phyloP scores from a whole-genome alignment of 768 basidiomycete species.

The Kondoa subrosea region DNA sequence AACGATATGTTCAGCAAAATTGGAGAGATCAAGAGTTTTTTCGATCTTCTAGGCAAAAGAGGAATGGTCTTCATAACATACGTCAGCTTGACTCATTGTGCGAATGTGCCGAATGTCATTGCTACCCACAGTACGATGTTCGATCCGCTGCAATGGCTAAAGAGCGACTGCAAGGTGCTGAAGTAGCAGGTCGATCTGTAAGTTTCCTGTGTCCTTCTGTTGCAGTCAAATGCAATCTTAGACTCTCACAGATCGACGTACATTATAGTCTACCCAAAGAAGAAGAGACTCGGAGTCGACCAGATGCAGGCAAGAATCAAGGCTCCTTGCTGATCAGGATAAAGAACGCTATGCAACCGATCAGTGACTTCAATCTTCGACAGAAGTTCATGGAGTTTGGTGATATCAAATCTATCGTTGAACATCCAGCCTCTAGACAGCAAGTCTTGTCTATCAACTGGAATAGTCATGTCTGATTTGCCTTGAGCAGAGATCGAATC shows the following conservation, averaged over 20 bases:
- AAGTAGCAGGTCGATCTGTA: slow-evolving; percentile 75
- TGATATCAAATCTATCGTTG: slow-evolving; percentile 64
- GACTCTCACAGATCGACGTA: slow-evolving; percentile 64
- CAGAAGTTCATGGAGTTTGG: slow-evolving; percentile 77
- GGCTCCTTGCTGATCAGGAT: slow-evolving; percentile 68
- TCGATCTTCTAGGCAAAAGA: slow-evolving; percentile 79
- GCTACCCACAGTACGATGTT: slow-evolving; percentile 56
- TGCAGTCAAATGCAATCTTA: not conserved
- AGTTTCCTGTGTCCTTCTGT: slow-evolving; percentile 32
- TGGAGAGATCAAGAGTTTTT: slow-evolving; percentile 92
- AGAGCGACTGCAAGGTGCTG: slow-evolving; percentile 73
- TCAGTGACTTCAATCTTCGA: slow-evolving; percentile 71
- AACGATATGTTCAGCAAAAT: slow-evolving; percentile 74
- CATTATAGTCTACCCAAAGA: slow-evolving; percentile 91
- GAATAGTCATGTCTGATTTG: slow-evolving; percentile 38
- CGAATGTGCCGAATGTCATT: not conserved
- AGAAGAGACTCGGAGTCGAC: slow-evolving; percentile 47
- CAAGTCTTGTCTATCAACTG: slow-evolving; percentile 32
- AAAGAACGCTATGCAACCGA: slow-evolving; percentile 48
- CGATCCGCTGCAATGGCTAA: slow-evolving; percentile 82
- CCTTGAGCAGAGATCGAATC: slow-evolving; percentile 52
- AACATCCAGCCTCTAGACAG: slow-evolving; percentile 29
- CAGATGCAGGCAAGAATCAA: slow-evolving; percentile 56
- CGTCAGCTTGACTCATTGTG: slow-evolving; percentile 47
- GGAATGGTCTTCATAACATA: slow-evolving; percentile 99